Conservation (phyloP, 2,329 filamentous ascomycete species). For the Pseudocercospora musae region DNA sequence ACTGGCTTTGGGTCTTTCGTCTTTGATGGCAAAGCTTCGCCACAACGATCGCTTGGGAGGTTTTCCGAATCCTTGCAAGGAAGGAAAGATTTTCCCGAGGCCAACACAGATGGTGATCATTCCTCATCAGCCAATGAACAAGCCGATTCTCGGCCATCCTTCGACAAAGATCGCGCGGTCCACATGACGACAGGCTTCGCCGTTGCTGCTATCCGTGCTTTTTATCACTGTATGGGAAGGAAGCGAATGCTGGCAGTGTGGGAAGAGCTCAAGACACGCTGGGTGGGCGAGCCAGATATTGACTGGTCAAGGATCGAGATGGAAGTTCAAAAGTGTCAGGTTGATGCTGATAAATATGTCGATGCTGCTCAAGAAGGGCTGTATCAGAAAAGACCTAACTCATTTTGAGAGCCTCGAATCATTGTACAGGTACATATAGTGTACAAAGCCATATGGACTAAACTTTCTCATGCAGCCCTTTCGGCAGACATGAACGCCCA, state of each 20-base stretch:
- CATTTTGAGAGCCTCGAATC: background rate
- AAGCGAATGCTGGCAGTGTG: constrained; percentile 56
- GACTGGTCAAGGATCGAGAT: constrained; percentile 13
- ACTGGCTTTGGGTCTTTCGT: background rate
- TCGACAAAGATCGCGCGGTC: background rate
- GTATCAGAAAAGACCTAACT: background rate
- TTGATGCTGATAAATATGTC: background rate
- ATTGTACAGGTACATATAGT: background rate
- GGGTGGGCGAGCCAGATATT: constrained; percentile 38
- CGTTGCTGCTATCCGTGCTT: constrained; percentile 61
- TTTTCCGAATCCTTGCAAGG: background rate
- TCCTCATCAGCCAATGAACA: background rate
- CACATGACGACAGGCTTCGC: constrained; percentile 50
- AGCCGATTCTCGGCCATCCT: background rate
- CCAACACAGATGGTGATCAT: background rate
- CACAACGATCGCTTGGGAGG: background rate
- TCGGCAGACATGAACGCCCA: no score
- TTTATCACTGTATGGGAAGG: constrained; percentile 56
- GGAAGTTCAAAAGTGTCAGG: constrained; percentile 11
- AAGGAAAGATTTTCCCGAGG: background rate
- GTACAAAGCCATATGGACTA: background rate
- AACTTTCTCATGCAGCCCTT: no score
- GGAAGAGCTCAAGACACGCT: constrained; percentile 41
- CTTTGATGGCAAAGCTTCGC: background rate
- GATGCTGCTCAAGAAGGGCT: background rate